A percentile compares a stretch with the other conserved stretches of the same genome.
These are phyloP conservation scores for Aspergillus fumigatus DNA, from an alignment of 2,329 filamentous ascomycete genomes.

Conservation along the genomic window DNA sequence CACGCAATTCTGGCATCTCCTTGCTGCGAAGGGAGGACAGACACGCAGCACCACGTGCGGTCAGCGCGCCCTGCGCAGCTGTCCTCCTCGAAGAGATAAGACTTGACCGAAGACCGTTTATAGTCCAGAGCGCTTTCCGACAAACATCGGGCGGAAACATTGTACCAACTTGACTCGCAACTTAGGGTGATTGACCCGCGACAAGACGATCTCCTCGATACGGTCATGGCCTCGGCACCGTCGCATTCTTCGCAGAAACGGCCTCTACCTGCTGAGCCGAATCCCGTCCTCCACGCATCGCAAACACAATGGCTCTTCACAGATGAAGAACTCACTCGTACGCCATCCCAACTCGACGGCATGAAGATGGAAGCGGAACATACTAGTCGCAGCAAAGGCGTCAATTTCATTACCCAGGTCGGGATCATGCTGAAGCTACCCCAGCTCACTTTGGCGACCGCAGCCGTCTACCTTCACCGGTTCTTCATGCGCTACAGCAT, in stretches of 20 bases:
- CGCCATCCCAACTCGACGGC: conserved; percentile 80
- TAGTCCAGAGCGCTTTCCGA: neutral
- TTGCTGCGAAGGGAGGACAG: neutral
- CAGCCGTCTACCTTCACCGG: conserved; percentile 89
- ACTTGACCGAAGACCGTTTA: neutral
- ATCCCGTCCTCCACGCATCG: conserved; percentile 48
- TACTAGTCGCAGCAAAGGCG: conserved; percentile 77
- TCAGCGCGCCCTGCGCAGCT: neutral
- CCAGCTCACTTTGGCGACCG: conserved; percentile 86
- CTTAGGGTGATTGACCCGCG: neutral
- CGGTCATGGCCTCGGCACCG: conserved; percentile 25
- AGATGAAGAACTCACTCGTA: conserved; percentile 72
- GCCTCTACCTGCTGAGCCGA: conserved; percentile 37
- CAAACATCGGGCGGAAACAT: neutral
- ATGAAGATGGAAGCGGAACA: conserved; percentile 73
- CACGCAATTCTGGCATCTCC: neutral
- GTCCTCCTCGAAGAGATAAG: neutral
- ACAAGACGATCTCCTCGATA: neutral
- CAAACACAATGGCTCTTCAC: conserved; percentile 86
- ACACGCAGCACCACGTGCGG: neutral
- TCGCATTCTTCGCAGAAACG: conserved; percentile 20
- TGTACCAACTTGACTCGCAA: neutral
- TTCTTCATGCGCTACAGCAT: conserved; percentile 90
- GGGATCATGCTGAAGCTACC: conserved; percentile 89
- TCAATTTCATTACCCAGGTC: conserved; percentile 94